Conservation (phyloP, 2,329 filamentous ascomycete species). For the Aspergillus ibericus region DNA sequence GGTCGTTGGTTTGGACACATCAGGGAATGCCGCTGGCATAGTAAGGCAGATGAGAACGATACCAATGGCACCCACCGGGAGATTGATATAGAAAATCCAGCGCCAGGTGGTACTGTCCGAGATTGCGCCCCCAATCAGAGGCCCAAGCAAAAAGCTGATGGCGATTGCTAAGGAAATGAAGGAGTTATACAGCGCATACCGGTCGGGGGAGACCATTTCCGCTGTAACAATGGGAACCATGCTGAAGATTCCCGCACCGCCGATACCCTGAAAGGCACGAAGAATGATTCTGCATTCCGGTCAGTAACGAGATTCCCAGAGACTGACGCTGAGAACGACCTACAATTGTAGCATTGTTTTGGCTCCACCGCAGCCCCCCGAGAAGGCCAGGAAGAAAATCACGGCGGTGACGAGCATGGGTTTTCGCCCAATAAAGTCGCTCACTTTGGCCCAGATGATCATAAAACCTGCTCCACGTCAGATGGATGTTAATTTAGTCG, state of each 20-base stretch:
- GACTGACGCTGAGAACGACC: too few species aligned
- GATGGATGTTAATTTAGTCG: too few species aligned
- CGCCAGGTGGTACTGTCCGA: not conserved
- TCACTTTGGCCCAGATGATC: constrained; percentile 5
- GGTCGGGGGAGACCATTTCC: not conserved
- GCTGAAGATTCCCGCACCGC: not conserved
- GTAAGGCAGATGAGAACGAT: not conserved
- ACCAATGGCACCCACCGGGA: not conserved
- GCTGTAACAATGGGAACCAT: not conserved
- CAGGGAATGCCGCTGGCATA: not conserved
- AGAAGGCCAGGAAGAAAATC: constrained; percentile 1
- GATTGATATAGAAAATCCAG: constrained; percentile 9
- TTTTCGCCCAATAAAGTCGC: not conserved
- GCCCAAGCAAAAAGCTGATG: not conserved
- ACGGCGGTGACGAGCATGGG: not conserved
- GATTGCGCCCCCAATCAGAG: not conserved
- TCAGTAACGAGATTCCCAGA: not conserved
- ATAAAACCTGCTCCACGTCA: not conserved
- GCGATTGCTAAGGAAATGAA: not conserved
- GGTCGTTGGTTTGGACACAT: too few species aligned
- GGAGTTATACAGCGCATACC: not conserved
- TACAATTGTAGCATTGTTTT: not conserved
- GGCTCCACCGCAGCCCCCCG: constrained; percentile 2
- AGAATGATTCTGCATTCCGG: not conserved
- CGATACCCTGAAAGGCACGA: not conserved